These are phyloP conservation scores for Daedaleopsis sinensis DNA, from an alignment of 768 basidiomycete genomes.

Conservation along the genomic window DNA sequence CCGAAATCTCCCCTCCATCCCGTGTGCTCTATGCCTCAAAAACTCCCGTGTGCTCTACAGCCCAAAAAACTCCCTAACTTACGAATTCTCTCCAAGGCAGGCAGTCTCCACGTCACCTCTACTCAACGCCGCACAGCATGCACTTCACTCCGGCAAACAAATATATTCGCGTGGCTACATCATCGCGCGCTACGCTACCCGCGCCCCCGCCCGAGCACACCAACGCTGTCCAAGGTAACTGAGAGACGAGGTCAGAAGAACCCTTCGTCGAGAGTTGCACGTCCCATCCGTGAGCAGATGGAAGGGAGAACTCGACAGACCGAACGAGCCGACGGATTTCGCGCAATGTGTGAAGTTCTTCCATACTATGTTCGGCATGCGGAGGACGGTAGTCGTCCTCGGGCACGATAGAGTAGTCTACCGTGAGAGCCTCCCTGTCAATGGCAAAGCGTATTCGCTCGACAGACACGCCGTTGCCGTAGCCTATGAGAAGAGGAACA, in stretches of 20 bases:
- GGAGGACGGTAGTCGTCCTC: conserved; percentile 60
- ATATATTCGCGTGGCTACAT: no score
- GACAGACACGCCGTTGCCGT: conserved; percentile 81
- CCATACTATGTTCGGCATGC: conserved; percentile 47
- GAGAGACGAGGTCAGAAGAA: conserved; percentile 70
- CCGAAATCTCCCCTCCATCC: no score
- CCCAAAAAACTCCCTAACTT: no score
- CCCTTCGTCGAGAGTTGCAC: conserved; percentile 77
- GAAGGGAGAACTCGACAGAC: conserved; percentile 81
- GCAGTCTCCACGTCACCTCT: no score
- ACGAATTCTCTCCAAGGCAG: no score
- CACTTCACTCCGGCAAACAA: no score
- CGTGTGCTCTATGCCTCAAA: no score
- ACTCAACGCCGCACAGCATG: no score
- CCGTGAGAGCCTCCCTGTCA: conserved; percentile 77
- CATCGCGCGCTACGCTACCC: no score
- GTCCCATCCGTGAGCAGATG: conserved; percentile 82
- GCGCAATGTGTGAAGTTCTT: conserved; percentile 63
- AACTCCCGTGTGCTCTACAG: no score
- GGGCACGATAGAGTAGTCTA: conserved; percentile 84
- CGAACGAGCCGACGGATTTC: conserved; percentile 74
- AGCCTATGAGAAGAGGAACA: conserved; percentile 75
- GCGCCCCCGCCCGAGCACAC: no score
- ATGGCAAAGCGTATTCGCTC: conserved; percentile 80
- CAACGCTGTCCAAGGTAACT: conserved; percentile 77